Evolutionary conservation across 495 filamentous ascomycete species (phyloP), one percentile per base, ranked within the genome.

Genomic region (Penicillium verhagenii): DNA sequence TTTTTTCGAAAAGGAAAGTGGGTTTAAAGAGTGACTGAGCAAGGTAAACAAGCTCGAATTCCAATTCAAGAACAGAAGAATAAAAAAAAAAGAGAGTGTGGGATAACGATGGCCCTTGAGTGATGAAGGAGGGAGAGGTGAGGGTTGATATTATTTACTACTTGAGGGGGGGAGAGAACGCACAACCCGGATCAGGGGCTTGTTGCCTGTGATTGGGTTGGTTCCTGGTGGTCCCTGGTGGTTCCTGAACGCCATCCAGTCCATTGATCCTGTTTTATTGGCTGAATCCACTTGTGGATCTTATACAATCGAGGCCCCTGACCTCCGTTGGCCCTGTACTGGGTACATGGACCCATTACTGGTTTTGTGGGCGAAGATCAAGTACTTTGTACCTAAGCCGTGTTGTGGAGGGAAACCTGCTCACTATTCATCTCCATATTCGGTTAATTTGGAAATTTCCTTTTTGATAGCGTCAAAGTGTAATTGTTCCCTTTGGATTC

Each of bases 61-160:
- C 52, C 54, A 25, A 58, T 39, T 54, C 50, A 43, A n/a, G n/a
- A n/a, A n/a, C n/a, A n/a, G n/a, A n/a, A n/a, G n/a, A n/a, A n/a
- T n/a, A n/a, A n/a, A n/a, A n/a, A n/a, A 57, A 64, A 68, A 60
- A 56, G 63, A 71, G 46, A 62, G 68, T 66, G 58, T 56, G 60
- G 42, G 42, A 10, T 19, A 42, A 42, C 18, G 20, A 14, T 20
- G 19, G 38, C 38, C 38, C 64, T 44, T 51, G 59, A 61, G 53
- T 46, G 50, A 43, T 45, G 53, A 56, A 45, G 53, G 31, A 57
- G 52, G 58, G 50, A 54, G 47, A 47, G 53, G 58, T 47, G 61
- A 50, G 54, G 25, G 26, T n/a, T 20, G n/a, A 28, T 42, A 46
- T 26, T 45, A 45, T 18, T 61, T 62, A 54, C 39, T 58, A 58